phyloP scores from a whole-genome alignment of 805 yeast species.

The Pichia exigua region DNA sequence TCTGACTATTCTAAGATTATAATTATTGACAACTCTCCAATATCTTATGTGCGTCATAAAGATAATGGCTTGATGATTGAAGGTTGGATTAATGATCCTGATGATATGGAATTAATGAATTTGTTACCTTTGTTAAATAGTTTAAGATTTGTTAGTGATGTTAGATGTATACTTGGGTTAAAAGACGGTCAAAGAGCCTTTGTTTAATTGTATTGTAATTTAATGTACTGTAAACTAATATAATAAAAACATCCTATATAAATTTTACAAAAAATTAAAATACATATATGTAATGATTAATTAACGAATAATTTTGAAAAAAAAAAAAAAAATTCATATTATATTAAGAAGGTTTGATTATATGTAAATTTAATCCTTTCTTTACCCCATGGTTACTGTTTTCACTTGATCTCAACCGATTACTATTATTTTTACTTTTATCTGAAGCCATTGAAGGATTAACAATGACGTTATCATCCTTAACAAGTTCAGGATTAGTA shows the following conservation, averaged over 20 bases:
- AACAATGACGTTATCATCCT: background rate
- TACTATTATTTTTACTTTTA: background rate
- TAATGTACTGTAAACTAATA: too few relatives aligned
- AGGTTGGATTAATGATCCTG: slow-evolving; percentile 98
- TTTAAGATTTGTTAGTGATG: slow-evolving; percentile 75
- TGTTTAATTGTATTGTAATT: slow-evolving; percentile 17
- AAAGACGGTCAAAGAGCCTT: slow-evolving; percentile 64
- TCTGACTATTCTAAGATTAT: slow-evolving; percentile 61
- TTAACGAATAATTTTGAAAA: background rate
- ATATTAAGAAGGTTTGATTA: slow-evolving; percentile 37
- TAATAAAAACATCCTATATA: background rate
- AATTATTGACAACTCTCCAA: slow-evolving; percentile 88
- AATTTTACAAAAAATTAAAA: background rate
- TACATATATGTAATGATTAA: background rate
- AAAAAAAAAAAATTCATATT: background rate
- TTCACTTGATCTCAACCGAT: background rate
- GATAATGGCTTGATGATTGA: slow-evolving; percentile 89
- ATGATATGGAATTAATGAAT: slow-evolving; percentile 75
- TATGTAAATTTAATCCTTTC: slow-evolving; percentile 47
- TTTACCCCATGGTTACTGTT: background rate
- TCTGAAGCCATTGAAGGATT: background rate
- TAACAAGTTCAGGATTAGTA: background rate
- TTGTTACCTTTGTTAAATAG: slow-evolving; percentile 74
- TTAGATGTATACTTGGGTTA: slow-evolving; percentile 66
- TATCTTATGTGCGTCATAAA: slow-evolving; percentile 75